Evolutionary conservation across 2,329 filamentous ascomycete species (phyloP), one percentile per base, ranked within the genome.

Genomic region (Venturia effusa): DNA sequence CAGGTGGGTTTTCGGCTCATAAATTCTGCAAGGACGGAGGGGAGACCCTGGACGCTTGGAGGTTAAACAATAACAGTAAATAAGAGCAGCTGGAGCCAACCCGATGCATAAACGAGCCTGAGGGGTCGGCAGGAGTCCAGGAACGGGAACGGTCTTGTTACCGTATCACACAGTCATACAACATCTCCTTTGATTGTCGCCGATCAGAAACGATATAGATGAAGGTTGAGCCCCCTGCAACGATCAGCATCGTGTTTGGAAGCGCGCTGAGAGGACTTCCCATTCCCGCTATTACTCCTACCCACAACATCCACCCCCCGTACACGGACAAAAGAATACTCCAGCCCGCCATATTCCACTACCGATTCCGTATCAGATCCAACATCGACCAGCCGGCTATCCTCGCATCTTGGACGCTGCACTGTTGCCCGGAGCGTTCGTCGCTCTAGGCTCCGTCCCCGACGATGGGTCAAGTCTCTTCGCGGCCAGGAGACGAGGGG

Each of bases 391-490:
- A 11, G 22, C 22, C 45, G 43, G 8, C 45, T 17, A 27, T 17
- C 17, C 22, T 51, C 22, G 45, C 45, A 51, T 15, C 51, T 34
- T 57, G 51, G 51, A 37, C 48, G 19, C 30, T 61, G 59, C 59
- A 32, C 17, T 27, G 4, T 17, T 41, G 59, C 41, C 61, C 37
- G 30, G 32, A 39, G 45, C 61, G 61, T 34, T 51, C 32, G 32
- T 41, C 61, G 45, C 51, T 48, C 63, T 34, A 41, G 63, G 34
- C 57, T 34, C 27, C 63, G 30, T 17, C 4, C 59, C 19, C 22
- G 39, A 40, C 61, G 24, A 99, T 99, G 94, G 94, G 94, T 74
- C 92, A 89, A 80, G 87, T 97, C 77, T 88, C 86, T 76, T 97
- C 92, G 81, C 89, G 87, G 77, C 86, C 88, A 71, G 92, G 69